These are phyloP conservation scores for Nigrograna mackinnonii DNA, from an alignment of 2,329 filamentous ascomycete genomes.

Conservation along the genomic window DNA sequence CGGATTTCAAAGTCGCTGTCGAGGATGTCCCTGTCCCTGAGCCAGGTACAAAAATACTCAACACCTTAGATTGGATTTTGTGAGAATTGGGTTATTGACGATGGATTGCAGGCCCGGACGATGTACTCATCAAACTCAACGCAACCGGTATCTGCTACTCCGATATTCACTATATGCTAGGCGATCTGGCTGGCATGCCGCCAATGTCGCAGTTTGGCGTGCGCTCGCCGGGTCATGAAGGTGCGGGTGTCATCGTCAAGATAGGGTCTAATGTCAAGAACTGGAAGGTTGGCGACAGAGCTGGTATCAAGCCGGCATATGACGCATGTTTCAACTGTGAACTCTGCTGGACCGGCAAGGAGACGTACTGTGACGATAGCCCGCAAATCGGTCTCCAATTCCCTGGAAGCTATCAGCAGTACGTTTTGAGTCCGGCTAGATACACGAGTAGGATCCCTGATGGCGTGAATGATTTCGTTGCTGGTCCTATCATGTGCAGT, in stretches of 20 bases:
- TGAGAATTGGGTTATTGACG: too few species aligned
- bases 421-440: slow-evolving; percentile 49
- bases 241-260: slow-evolving; percentile 59
- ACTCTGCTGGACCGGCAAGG: slow-evolving; percentile 44
- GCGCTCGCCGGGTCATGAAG: slow-evolving; percentile 56
- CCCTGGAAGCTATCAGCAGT: slow-evolving; percentile 53
- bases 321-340: slow-evolving; percentile 57
- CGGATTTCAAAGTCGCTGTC: slow-evolving; percentile 47
- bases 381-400: slow-evolving; percentile 48
- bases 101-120: slow-evolving; percentile 50
- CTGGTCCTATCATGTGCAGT: slow-evolving; percentile 61
- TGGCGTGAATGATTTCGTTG: slow-evolving; percentile 54
- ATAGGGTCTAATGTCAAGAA: slow-evolving; percentile 55
- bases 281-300: slow-evolving; percentile 40
- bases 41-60: slow-evolving; percentile 40
- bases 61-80: too few species aligned
- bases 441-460: slow-evolving; percentile 58
- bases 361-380: slow-evolving; percentile 33
- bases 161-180: slow-evolving; percentile 60
- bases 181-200: slow-evolving; percentile 50
- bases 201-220: slow-evolving; percentile 40
- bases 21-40: slow-evolving; percentile 48
- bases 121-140: slow-evolving; percentile 58
- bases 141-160: slow-evolving; percentile 58
- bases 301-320: slow-evolving; percentile 47